Evolutionary conservation across 73 alveolate species (phyloP).

Genomic region (Paramecium sexaurelia): DNA sequence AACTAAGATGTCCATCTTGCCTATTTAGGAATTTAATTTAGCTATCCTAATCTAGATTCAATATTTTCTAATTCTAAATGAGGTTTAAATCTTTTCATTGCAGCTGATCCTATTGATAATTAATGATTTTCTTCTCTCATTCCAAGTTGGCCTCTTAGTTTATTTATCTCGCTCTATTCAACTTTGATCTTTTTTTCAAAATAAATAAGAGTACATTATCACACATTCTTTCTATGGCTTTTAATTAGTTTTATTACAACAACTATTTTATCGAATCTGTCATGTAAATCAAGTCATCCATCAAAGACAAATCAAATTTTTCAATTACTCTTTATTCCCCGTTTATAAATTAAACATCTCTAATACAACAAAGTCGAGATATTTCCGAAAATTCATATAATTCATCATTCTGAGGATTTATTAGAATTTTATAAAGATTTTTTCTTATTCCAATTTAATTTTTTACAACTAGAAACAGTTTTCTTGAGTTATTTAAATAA

Average conservation of each 20-base stretch:
- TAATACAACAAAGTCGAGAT: slow-evolving; percentile 1
- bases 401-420: background rate
- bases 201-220: slow-evolving; percentile 12
- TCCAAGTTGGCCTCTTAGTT: background rate
- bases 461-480: slow-evolving; percentile 53
- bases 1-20: slow-evolving; percentile 5
- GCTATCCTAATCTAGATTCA: slow-evolving; percentile 1
- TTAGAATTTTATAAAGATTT: background rate
- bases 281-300: slow-evolving; percentile 25
- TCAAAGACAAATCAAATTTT: slow-evolving; percentile 19
- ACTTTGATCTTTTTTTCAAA: background rate
- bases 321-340: background rate
- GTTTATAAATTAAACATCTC: background rate
- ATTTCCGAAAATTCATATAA: slow-evolving; percentile 25
- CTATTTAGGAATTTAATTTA: background rate
- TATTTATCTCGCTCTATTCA: background rate
- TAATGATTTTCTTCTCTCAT: background rate
- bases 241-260: background rate
- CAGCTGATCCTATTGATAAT: background rate
- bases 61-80: slow-evolving; percentile 8
- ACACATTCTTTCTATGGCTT: background rate
- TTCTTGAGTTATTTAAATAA: slow-evolving; percentile 41
- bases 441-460: background rate
- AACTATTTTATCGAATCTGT: slow-evolving; percentile 4
- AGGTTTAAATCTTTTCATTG: slow-evolving; percentile 46